Percentiles rank a stretch among this genome's conserved stretches.
Conservation (phyloP, 148 eudicot species). For the Silene conica region DNA sequence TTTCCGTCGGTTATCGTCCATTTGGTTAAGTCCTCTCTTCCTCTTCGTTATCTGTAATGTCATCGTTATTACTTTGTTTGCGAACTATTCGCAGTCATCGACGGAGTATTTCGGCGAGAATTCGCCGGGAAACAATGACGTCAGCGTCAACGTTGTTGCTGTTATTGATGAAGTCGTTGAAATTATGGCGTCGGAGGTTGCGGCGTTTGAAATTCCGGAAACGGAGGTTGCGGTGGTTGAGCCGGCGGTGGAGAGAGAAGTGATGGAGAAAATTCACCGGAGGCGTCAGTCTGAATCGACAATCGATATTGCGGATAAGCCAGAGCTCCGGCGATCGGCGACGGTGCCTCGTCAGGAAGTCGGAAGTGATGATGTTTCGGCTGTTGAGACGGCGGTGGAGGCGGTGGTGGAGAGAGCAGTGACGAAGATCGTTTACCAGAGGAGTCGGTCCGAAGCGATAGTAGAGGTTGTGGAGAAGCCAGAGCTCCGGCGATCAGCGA, state of each 20-base stretch:
- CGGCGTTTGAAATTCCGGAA: no score
- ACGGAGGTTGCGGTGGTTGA: neutral
- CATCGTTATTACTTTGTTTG: slow-evolving; percentile 37
- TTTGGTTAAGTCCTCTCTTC: slow-evolving; percentile 41
- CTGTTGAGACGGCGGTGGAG: slow-evolving; percentile 14
- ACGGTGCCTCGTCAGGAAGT: slow-evolving; percentile 34
- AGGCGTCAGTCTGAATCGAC: slow-evolving; percentile 40
- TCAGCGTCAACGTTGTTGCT: neutral
- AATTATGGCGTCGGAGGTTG: no score
- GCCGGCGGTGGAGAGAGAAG: neutral
- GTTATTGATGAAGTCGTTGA: neutral
- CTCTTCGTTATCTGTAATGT: slow-evolving; percentile 56
- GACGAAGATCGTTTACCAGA: slow-evolving; percentile 32
- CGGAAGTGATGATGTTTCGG: slow-evolving; percentile 4
- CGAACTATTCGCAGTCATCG: slow-evolving; percentile 28
- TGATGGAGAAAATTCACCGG: slow-evolving; percentile 31
- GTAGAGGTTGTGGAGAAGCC: slow-evolving; percentile 15
- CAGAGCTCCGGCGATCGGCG: slow-evolving; percentile 46
- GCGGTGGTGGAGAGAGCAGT: slow-evolving; percentile 14
- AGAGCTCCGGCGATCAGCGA: slow-evolving; percentile 46
- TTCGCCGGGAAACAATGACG: neutral
- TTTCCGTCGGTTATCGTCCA: slow-evolving; percentile 19
- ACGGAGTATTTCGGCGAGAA: neutral
- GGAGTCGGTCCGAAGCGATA: slow-evolving; percentile 40
- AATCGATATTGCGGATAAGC: slow-evolving; percentile 12